These are phyloP conservation scores for Cercospora nicotianae DNA, from an alignment of 2,329 filamentous ascomycete genomes.

Conservation along the genomic window DNA sequence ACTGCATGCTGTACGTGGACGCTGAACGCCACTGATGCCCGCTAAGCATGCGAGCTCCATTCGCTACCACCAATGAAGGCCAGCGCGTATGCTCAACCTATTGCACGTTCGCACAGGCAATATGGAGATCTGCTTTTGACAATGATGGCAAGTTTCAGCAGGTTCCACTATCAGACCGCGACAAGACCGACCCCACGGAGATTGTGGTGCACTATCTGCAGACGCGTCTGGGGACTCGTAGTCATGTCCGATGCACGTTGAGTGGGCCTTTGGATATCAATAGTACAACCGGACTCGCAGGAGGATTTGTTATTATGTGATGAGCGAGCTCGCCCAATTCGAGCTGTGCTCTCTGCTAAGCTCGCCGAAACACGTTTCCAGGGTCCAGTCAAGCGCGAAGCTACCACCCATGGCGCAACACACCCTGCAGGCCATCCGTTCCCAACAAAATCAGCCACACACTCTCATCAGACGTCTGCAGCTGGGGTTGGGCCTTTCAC, in stretches of 20 bases:
- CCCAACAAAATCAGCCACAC: conserved; percentile 20
- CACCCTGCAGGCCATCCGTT: conserved; percentile 17
- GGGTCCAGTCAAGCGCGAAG: conserved; percentile 7
- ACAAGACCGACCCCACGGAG: conserved; percentile 19
- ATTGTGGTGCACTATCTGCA: conserved; percentile 10
- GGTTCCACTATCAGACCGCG: conserved; percentile 12
- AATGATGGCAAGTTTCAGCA: not conserved
- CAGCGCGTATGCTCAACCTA: not conserved
- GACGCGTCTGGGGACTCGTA: not conserved
- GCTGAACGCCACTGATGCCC: conserved; percentile 4
- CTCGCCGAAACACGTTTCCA: conserved; percentile 1
- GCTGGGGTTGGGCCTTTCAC: conserved; percentile 7
- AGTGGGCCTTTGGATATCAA: conserved; percentile 13
- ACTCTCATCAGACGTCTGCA: not conserved
- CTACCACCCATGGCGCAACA: conserved; percentile 12
- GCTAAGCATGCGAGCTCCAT: not conserved
- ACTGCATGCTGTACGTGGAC: not conserved
- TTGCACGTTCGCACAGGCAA: not conserved
- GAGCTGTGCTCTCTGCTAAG: not conserved
- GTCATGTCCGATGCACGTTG: not conserved
- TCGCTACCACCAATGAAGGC: not conserved
- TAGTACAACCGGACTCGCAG: conserved; percentile 2
- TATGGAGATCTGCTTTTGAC: conserved; percentile 7
- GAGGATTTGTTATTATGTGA: not conserved
- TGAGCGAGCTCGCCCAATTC: not conserved